Base-by-base conservation (phyloP, 495 filamentous ascomycete species). In the Aspergillus asperescens region DNA sequence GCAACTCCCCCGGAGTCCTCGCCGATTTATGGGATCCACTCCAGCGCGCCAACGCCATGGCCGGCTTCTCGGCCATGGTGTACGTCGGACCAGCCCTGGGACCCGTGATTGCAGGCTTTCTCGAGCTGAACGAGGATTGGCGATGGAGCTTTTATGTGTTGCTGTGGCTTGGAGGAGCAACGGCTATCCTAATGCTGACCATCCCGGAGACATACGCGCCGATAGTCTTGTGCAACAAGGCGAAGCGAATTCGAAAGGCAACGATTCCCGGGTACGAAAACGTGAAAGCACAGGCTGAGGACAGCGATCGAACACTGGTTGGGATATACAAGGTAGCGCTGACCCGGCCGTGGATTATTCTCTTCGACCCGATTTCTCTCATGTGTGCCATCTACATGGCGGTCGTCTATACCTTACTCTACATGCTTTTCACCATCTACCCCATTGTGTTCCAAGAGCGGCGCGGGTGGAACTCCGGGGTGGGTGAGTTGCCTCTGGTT, bases 341-440 rank as follows among this genome's bases (percentile, higher is more conserved):
- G 43, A 73, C 70, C 0, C 71, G 76, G 1, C 76, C 76, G 0
- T 79, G 76, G 76, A 59, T 75, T 35, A 63, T 79, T 12, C 54
- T 79, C 7, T 70, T 77, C 55, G 75, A 78, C 54, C 81, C 84
- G 5, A 85, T 89, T 52, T 74, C 82, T 54, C 64, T 85, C 18
- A 75, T 86, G 15, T n/a, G n/a, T n/a, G 83, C 80, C 12, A 54
- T 88, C 3, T 92, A 91, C 64, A 80, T 89, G 68, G 81, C 86
- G 37, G 79, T 89, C 52, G 70, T 83, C 9, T 91, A 90, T 59
- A 84, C 86, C 6, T 83, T 87, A 19, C 67, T 92, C 5, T 95
- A 92, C 66, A 80, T 95, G 52, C 77, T 93, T 58, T 95, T 95
- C 68, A 82, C 88, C 23, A 87, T 87, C 16, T 77, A 74, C 62